These are phyloP conservation scores for Erigeron philadelphicus DNA, from an alignment of 140 eudicot species.

Conservation along the genomic window DNA sequence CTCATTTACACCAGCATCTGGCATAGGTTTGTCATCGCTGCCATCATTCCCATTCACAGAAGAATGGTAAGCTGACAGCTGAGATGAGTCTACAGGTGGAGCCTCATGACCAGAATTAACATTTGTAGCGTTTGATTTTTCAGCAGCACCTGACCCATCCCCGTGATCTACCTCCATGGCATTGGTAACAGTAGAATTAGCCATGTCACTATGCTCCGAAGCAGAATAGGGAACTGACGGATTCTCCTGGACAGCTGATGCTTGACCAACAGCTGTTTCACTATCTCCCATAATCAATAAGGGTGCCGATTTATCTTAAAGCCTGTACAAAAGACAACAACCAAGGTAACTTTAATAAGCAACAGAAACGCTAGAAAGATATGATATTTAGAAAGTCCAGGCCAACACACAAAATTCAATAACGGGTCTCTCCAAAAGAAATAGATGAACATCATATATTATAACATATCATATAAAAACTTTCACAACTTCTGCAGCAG, in stretches of 20 bases:
- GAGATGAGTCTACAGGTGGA: conserved; percentile 30
- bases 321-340: conserved; percentile 25
- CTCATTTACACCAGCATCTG: conserved; percentile 36
- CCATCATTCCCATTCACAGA: conserved; percentile 45
- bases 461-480: background rate
- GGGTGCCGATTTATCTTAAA: conserved; percentile 9
- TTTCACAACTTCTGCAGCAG: background rate
- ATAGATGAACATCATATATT: too few relatives aligned
- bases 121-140: conserved; percentile 26
- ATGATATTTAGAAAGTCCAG: background rate
- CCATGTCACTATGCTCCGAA: conserved; percentile 33
- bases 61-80: conserved; percentile 40
- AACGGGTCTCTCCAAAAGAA: too few relatives aligned
- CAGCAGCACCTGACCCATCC: conserved; percentile 29
- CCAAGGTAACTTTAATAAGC: background rate
- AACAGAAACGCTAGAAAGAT: background rate
- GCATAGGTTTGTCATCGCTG: conserved; percentile 35
- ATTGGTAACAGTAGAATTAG: conserved; percentile 28
- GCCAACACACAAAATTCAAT: too few relatives aligned
- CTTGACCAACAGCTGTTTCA: conserved; percentile 55
- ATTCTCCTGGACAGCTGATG: conserved; percentile 34
- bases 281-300: conserved; percentile 54
- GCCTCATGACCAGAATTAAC: conserved; percentile 16
- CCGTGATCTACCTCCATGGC: conserved; percentile 30
- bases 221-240: conserved; percentile 32